Percentiles rank a stretch among this genome's conserved stretches.
phyloP scores from a whole-genome alignment of 148 eudicot genomes.

The Limonium bicolor region DNA sequence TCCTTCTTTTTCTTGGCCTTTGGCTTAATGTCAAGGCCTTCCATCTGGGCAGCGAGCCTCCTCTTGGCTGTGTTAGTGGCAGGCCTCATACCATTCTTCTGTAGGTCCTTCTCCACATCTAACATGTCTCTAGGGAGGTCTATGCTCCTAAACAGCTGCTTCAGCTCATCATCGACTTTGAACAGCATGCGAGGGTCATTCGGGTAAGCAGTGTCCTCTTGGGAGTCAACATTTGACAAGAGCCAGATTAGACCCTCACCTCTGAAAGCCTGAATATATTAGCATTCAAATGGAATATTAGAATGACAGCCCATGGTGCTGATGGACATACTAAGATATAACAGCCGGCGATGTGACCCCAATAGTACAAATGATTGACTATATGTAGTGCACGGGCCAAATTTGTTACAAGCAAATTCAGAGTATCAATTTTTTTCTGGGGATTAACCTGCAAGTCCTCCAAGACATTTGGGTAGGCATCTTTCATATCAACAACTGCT shows the following conservation, averaged over 20 bases:
- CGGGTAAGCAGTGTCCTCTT: constrained; percentile 63
- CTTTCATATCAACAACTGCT: constrained; percentile 79
- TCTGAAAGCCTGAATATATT: constrained; percentile 61
- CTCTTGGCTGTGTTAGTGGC: constrained; percentile 65
- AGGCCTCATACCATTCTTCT: constrained; percentile 55
- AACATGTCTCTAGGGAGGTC: constrained; percentile 59
- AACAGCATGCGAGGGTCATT: constrained; percentile 43
- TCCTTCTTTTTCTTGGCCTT: constrained; percentile 43
- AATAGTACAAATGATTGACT: too few species aligned
- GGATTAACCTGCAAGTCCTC: constrained; percentile 94
- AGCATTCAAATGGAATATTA: too few species aligned
- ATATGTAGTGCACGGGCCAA: too few species aligned
- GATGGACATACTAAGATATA: too few species aligned
- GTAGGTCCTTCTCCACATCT: constrained; percentile 68
- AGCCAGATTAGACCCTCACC: constrained; percentile 52
- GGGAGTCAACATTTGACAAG: constrained; percentile 52
- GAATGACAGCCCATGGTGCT: too few species aligned
- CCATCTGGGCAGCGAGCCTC: constrained; percentile 34
- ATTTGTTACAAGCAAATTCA: too few species aligned
- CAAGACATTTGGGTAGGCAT: constrained; percentile 75
- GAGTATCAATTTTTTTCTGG: too few species aligned
- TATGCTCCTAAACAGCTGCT: constrained; percentile 32
- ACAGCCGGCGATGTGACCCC: too few species aligned
- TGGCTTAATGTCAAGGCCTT: constrained; percentile 21
- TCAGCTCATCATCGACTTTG: constrained; percentile 52